Evolutionary conservation across 129 eudicot species (phyloP).

Genomic region (Flaveria trinervia): DNA sequence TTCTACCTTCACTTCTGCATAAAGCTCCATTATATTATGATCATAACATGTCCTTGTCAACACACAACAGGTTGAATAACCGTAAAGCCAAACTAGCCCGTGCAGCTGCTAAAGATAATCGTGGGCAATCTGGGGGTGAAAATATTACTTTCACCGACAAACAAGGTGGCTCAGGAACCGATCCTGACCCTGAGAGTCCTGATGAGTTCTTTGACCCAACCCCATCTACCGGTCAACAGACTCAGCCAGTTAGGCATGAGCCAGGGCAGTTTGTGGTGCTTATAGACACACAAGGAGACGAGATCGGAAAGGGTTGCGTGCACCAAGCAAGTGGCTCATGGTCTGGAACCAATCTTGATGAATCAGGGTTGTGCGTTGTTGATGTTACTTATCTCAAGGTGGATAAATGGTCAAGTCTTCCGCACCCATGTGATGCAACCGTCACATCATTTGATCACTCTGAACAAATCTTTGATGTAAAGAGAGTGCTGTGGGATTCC

Average conservation of each 20-base stretch:
- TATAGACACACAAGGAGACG: constrained; percentile 54
- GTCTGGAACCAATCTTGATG: constrained; percentile 57
- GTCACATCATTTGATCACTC: constrained; percentile 60
- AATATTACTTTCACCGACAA: constrained; percentile 40
- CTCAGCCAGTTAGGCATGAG: constrained; percentile 27
- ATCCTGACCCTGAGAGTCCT: constrained; percentile 48
- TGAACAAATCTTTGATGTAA: constrained; percentile 43
- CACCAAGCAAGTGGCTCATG: constrained; percentile 67
- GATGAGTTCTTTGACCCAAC: constrained; percentile 40
- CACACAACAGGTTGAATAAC: constrained; percentile 82
- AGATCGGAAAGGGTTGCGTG: constrained; percentile 72
- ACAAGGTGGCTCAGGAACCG: constrained; percentile 54
- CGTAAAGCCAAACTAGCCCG: constrained; percentile 95
- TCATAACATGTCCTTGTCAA: not conserved
- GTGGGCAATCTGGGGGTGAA: constrained; percentile 52
- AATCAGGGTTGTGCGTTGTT: constrained; percentile 66
- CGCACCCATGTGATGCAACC: constrained; percentile 54
- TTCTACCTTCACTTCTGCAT: constrained; percentile 1
- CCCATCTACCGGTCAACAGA: constrained; percentile 40
- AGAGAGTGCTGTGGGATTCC: constrained; percentile 73
- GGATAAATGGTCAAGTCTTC: constrained; percentile 49
- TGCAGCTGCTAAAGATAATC: constrained; percentile 77
- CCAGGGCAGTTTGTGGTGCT: constrained; percentile 70
- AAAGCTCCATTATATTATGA: not conserved
- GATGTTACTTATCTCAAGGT: constrained; percentile 56